These are phyloP conservation scores for Cordyceps tenuipes DNA, from an alignment of 2,329 filamentous ascomycete species.

Conservation along the genomic window DNA sequence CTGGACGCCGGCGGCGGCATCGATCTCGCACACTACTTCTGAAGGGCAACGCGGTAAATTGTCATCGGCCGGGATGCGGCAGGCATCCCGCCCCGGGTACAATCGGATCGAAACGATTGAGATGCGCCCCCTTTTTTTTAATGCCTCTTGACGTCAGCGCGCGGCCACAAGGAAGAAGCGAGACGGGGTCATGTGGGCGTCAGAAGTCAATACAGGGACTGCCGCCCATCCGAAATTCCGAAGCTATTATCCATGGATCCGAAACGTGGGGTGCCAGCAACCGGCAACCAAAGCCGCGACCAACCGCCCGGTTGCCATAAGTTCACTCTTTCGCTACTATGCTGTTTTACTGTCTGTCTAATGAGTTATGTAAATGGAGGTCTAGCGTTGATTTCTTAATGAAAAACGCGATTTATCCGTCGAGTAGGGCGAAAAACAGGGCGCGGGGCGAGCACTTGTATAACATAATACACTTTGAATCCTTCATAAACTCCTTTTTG, in stretches of 20 bases:
- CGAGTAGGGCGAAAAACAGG: neutral
- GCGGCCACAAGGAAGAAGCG: neutral
- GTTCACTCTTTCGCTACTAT: neutral
- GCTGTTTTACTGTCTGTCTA: neutral
- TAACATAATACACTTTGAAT: neutral
- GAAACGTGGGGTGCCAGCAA: neutral
- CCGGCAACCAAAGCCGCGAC: neutral
- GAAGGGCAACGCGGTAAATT: neutral
- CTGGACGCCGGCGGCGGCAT: slow-evolving; percentile 45
- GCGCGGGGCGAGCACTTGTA: neutral
- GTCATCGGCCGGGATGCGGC: neutral
- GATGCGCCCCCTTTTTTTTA: neutral
- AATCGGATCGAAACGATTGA: neutral
- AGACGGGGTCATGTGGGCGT: neutral
- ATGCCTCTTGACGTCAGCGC: neutral
- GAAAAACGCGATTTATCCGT: neutral
- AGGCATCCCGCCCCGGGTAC: neutral
- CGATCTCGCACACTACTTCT: slow-evolving; percentile 37
- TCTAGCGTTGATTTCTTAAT: neutral
- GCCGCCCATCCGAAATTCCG: slow-evolving; percentile 3
- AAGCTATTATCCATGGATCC: neutral
- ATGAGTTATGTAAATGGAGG: neutral
- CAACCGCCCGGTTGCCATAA: neutral
- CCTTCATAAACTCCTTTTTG: neutral
- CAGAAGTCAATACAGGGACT: neutral